phyloP scores from a whole-genome alignment of 805 yeast species.

The Teunomyces panamensis region DNA sequence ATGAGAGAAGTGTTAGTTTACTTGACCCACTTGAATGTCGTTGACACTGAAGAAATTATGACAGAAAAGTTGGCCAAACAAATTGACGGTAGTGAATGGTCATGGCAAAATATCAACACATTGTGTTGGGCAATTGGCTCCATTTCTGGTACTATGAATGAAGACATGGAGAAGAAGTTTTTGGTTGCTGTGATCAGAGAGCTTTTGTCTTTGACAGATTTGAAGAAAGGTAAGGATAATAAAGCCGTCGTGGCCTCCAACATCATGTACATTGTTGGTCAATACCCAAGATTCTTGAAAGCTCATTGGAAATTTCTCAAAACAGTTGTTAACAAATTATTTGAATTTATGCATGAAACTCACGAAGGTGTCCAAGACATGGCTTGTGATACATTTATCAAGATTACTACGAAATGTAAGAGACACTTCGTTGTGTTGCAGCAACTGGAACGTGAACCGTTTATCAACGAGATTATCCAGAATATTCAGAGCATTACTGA shows the following conservation, averaged over 20 bases:
- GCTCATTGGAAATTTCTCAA: constrained; percentile 98
- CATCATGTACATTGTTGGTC: constrained; percentile 99
- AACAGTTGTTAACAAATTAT: constrained; percentile 91
- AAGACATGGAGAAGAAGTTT: constrained; percentile 93
- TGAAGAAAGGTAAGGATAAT: constrained; percentile 96
- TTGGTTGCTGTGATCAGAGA: constrained; percentile 92
- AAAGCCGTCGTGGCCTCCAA: constrained; percentile 99
- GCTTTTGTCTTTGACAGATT: constrained; percentile 84
- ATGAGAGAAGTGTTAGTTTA: constrained; percentile 95
- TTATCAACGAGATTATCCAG: constrained; percentile 83
- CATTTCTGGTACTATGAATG: constrained; percentile 97
- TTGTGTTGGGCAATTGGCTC: constrained; percentile 99
- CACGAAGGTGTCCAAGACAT: constrained; percentile 99
- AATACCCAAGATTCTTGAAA: constrained; percentile 93
- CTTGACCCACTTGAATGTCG: constrained; percentile 91
- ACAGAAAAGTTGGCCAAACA: constrained; percentile 86
- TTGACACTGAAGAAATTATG: constrained; percentile 93
- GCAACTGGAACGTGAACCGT: constrained; percentile 82
- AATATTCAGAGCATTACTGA: constrained; percentile 83
- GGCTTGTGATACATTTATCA: constrained; percentile 99
- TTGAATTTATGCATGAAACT: constrained; percentile 99
- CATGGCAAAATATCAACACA: constrained; percentile 97
- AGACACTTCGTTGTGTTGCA: constrained; percentile 90
- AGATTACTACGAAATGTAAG: constrained; percentile 92
- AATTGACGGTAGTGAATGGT: constrained; percentile 97